phyloP scores from a whole-genome alignment of 805 yeast genomes.

The Candida peoriensis region DNA sequence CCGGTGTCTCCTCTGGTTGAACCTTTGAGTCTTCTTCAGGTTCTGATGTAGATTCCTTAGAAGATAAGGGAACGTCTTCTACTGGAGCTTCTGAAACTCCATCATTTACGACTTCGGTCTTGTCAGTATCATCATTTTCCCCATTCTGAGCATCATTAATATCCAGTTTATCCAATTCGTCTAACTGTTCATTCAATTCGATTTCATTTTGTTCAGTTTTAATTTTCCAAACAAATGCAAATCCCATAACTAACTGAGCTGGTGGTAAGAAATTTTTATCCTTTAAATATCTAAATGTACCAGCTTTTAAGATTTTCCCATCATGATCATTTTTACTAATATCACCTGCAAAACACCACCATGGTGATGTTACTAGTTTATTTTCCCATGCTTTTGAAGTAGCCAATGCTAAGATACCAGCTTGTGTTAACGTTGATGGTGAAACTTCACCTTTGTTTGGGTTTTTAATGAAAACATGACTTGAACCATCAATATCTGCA shows the following conservation, averaged over 20 bases:
- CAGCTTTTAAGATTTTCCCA: slow-evolving; percentile 58
- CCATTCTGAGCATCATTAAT: slow-evolving; percentile 9
- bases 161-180: slow-evolving; percentile 17
- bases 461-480: slow-evolving; percentile 77
- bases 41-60: slow-evolving; percentile 13
- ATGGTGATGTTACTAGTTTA: slow-evolving; percentile 75
- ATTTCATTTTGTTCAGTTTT: slow-evolving; percentile 49
- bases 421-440: slow-evolving; percentile 84
- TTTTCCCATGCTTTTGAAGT: slow-evolving; percentile 88
- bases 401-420: slow-evolving; percentile 79
- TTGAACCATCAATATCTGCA: slow-evolving; percentile 68
- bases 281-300: slow-evolving; percentile 49
- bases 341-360: slow-evolving; percentile 71
- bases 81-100: too few relatives aligned
- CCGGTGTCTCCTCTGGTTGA: slow-evolving; percentile 2
- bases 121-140: slow-evolving; percentile 4
- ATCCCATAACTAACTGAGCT: slow-evolving; percentile 83
- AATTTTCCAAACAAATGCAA: slow-evolving; percentile 72
- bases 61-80: too few relatives aligned
- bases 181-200: slow-evolving; percentile 26
- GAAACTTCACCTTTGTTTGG: slow-evolving; percentile 73
- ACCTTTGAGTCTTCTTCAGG: slow-evolving; percentile 6
- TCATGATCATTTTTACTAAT: slow-evolving; percentile 65
- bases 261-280: slow-evolving; percentile 66
- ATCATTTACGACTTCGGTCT: slow-evolving; percentile 8